Evolutionary conservation across 2,329 filamentous ascomycete species (phyloP), one percentile per base, ranked within the genome.

Genomic region (Diplodia intermedia): DNA sequence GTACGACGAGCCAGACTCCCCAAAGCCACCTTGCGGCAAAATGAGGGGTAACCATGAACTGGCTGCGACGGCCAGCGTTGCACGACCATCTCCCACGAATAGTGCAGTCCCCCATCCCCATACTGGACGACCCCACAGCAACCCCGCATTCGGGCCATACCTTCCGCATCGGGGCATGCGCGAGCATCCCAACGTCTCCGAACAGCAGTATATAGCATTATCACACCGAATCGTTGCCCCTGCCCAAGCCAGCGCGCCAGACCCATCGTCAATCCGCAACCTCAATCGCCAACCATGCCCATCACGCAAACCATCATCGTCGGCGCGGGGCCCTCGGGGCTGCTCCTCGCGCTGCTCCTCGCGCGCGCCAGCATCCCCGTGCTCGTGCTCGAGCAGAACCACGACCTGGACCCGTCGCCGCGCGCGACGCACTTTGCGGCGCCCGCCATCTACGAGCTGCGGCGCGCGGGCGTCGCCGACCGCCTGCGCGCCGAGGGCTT

Each of bases 401-500:
- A 81, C 23, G 77, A 81, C 49, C 79, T 88, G 20, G 85, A 88
- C 77, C 78, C 83, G 65, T 83, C 85, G 63, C 86, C 87, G 0
- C 84, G 87, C 14, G 87, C 87, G 14, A 85, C 86, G 0, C 85
- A 88, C 75, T 88, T 88, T 73, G 84, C 83, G 2, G 79, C 84
- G 0, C 80, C 86, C 0, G 86, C 85, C 1, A 82, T 86, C 52
- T 82, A 83, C 31, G 86, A 87, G 68, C 79, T 89, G 47, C 74
- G 77, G 43, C 81, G 84, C 8, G 86, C 86, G 0, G 86, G 86
- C 0, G 81, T 89, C 11, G 75, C 87, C n/a, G 80, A 82, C 11
- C 79, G 83, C 66, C 74, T 83, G 8, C 76, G 77, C 15, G 67
- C 69, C 1, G 71, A 76, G 38, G 79, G 82, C 9, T 78, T 83